Evolutionary conservation across 768 basidiomycete genomes (phyloP).

Genomic region (Lactarius evosmus): DNA sequence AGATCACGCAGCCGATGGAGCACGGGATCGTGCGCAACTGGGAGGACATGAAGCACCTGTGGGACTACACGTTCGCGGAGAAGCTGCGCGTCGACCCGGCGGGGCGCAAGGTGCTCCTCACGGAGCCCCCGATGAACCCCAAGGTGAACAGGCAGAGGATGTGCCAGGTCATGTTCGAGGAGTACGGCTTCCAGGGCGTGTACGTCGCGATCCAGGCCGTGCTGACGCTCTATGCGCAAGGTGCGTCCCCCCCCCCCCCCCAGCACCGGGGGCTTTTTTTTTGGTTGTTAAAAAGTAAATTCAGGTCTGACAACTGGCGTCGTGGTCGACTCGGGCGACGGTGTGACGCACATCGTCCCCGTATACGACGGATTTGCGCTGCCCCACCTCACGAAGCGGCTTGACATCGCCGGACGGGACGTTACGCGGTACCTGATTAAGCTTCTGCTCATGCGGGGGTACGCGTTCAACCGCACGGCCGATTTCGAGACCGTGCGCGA

Average conservation of each 20-base stretch:
- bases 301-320: conserved; percentile 96
- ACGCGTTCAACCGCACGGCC: conserved; percentile 98
- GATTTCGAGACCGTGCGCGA: conserved; percentile 99
- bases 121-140: conserved; percentile 99
- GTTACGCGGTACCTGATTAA: conserved; percentile 99
- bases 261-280: neutral
- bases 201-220: conserved; percentile 99
- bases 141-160: conserved; percentile 88
- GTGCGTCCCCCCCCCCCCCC: conserved; percentile 44
- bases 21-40: conserved; percentile 99
- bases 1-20: conserved; percentile 98
- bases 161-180: conserved; percentile 99
- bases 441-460: conserved; percentile 99
- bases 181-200: conserved; percentile 93
- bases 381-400: conserved; percentile 88
- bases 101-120: conserved; percentile 87
- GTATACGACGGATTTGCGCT: conserved; percentile 97
- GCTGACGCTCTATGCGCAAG: conserved; percentile 96
- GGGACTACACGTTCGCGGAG: conserved; percentile 98
- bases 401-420: conserved; percentile 97
- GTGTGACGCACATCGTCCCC: conserved; percentile 98
- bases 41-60: conserved; percentile 98
- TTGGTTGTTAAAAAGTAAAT: neutral
- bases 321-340: conserved; percentile 98
- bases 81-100: conserved; percentile 86